Conservation (phyloP, 306 rosid species). For the Prunus dulcis region DNA sequence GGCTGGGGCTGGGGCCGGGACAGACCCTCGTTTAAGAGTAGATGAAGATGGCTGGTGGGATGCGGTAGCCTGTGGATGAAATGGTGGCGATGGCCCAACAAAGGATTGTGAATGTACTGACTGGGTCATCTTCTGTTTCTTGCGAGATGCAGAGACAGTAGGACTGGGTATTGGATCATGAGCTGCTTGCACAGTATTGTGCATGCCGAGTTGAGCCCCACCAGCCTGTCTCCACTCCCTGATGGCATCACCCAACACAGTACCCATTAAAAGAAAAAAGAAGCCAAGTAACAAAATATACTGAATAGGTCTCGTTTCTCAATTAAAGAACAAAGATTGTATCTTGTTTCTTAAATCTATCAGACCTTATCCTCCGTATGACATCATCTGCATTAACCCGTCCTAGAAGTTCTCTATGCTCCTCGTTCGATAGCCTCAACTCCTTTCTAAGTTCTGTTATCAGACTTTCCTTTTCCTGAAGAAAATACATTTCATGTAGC, state of each 20-base stretch:
- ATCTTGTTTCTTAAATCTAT: slow-evolving; percentile 16
- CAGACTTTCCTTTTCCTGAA: slow-evolving; percentile 93
- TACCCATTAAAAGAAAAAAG: slow-evolving; percentile 24
- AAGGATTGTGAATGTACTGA: slow-evolving; percentile 72
- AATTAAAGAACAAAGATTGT: slow-evolving; percentile 10
- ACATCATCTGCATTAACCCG: slow-evolving; percentile 90
- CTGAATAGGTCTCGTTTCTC: not conserved
- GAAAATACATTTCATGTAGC: slow-evolving; percentile 46
- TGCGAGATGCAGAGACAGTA: slow-evolving; percentile 82
- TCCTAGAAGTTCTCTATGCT: slow-evolving; percentile 87
- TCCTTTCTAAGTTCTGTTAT: slow-evolving; percentile 92
- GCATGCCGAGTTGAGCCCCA: slow-evolving; percentile 65
- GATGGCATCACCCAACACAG: slow-evolving; percentile 22
- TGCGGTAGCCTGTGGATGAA: slow-evolving; percentile 65
- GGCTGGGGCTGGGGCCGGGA: slow-evolving; percentile 34
- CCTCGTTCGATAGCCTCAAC: slow-evolving; percentile 88
- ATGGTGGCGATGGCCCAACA: slow-evolving; percentile 70
- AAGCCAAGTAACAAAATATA: not conserved
- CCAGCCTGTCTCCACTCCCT: slow-evolving; percentile 97
- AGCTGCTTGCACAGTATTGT: slow-evolving; percentile 51
- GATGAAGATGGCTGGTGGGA: slow-evolving; percentile 87
- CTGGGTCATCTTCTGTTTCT: slow-evolving; percentile 69
- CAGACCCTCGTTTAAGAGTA: slow-evolving; percentile 65
- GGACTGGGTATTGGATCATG: slow-evolving; percentile 84
- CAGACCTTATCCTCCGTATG: slow-evolving; percentile 76